Evolutionary conservation across 352 stramenopile genomes (phyloP), one percentile per base, ranked within the genome.

Genomic region (Pythium guiyangense): DNA sequence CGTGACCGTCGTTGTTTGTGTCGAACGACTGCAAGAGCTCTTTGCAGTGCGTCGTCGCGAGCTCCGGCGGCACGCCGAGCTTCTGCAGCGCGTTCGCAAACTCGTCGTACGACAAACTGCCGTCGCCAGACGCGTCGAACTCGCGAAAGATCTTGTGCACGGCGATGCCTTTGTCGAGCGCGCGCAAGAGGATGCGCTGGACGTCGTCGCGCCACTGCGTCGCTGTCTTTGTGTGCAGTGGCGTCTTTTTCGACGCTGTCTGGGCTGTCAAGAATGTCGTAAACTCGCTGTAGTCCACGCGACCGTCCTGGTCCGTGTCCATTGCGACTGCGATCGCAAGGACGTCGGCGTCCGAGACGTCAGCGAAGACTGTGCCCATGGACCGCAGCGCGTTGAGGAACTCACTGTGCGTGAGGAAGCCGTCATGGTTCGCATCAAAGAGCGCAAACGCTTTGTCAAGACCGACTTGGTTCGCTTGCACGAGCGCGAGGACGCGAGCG

Each of bases 81-180:
- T 84, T 67, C 12, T 67, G 60, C 15, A 92, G 54, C 9, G 80
- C 78, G 11, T 52, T 49, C 11, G 74, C 64, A 25, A 90, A 84
- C 39, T 90, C 80, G 4, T 73, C 66, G 5, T 64, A 72, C 15
- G 73, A 86, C 4, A 92, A 51, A 3, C 73, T 84, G 0, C 78
- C 80, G 55, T 91, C 80, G 11, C 74, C 62, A 0, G 78, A 90
- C 3, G 59, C 35, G 34, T 92, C 83, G 4, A 92, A 65, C 31
- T 88, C 63, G 17, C 64, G 60, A 57, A 92, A 92, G 9, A 92
- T 70, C 25, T 89, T 66, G 34, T 88, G 74, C 4, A 90, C 64
- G 0, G 58, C 59, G 3, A 90, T 63, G 0, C 78, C 79, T 60
- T 88, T 86, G 39, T 84, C 71, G 44, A 78, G 62, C 11, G 77